Conservation (phyloP, 108 stramenopile genomes). For the Schizochytrium sp. region DNA sequence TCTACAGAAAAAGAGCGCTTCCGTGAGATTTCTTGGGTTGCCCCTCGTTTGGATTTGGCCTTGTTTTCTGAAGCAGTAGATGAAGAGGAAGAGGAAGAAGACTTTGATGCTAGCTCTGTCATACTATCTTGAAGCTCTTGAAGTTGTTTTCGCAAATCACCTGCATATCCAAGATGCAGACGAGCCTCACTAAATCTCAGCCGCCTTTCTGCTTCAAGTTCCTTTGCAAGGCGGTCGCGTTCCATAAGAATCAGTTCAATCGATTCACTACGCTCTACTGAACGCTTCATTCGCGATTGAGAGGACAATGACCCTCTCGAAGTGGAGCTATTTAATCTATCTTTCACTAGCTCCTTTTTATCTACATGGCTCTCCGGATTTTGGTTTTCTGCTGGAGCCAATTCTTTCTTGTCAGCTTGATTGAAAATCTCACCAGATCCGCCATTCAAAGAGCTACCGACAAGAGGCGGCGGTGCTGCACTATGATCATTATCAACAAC, state of each 20-base stretch:
- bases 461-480: no score
- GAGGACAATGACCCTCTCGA: neutral
- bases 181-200: slow-evolving; percentile 40
- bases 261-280: slow-evolving; percentile 41
- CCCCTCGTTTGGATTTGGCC: neutral
- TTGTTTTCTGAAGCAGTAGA: neutral
- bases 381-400: no score
- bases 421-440: no score
- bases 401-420: no score
- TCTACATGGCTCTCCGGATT: no score
- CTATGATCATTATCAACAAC: no score
- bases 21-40: no score
- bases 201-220: slow-evolving; percentile 38
- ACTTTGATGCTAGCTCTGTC: no score
- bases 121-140: slow-evolving; percentile 3
- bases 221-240: slow-evolving; percentile 24
- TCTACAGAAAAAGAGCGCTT: no score
- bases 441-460: no score
- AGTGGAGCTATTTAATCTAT: neutral
- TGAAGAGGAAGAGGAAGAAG: no score
- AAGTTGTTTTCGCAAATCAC: slow-evolving; percentile 27
- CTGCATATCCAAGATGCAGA: slow-evolving; percentile 46
- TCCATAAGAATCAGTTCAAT: slow-evolving; percentile 56
- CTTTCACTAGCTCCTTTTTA: neutral
- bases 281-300: neutral